Evolutionary conservation across 2,329 filamentous ascomycete genomes (phyloP).

Genomic region (Sphaerulina vaccinii): DNA sequence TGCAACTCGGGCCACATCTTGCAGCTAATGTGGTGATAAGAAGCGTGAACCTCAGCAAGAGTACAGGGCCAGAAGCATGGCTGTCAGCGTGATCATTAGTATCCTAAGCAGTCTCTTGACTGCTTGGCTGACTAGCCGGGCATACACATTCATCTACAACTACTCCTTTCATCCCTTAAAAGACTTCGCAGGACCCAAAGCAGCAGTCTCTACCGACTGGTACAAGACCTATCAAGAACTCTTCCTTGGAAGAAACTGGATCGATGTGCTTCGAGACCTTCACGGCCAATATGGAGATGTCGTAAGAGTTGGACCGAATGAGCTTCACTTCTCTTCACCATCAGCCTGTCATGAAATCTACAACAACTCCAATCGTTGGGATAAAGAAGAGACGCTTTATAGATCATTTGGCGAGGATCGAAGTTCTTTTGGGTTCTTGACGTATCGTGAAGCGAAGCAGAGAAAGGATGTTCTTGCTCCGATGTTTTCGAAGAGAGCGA

Average conservation of each 20-base stretch:
- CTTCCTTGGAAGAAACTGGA: conserved; percentile 15
- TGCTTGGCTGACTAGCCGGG: conserved; percentile 4
- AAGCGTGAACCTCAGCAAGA: too few species aligned
- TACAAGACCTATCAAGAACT: conserved; percentile 20
- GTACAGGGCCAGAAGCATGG: not conserved
- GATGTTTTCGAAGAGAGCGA: conserved; percentile 44
- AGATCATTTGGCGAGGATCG: conserved; percentile 43
- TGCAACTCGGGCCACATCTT: not conserved
- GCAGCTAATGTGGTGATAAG: not conserved
- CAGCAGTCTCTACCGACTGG: conserved; percentile 15
- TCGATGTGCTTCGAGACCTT: conserved; percentile 15
- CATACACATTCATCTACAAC: conserved; percentile 14
- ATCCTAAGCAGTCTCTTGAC: conserved; percentile 7
- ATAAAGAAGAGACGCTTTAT: conserved; percentile 45
- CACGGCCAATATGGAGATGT: conserved; percentile 20
- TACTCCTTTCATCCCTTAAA: conserved; percentile 14
- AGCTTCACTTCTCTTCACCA: conserved; percentile 46
- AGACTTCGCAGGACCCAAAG: conserved; percentile 16
- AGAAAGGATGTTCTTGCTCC: conserved; percentile 44
- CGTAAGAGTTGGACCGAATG: conserved; percentile 21
- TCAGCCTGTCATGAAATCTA: conserved; percentile 47
- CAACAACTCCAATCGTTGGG: conserved; percentile 43
- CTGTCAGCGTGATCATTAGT: conserved; percentile 4
- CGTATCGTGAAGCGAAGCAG: conserved; percentile 41
- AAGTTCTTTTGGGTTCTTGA: conserved; percentile 46